Evolutionary conservation across 2,329 filamentous ascomycete species (phyloP).

Genomic region (Nemania sp.): DNA sequence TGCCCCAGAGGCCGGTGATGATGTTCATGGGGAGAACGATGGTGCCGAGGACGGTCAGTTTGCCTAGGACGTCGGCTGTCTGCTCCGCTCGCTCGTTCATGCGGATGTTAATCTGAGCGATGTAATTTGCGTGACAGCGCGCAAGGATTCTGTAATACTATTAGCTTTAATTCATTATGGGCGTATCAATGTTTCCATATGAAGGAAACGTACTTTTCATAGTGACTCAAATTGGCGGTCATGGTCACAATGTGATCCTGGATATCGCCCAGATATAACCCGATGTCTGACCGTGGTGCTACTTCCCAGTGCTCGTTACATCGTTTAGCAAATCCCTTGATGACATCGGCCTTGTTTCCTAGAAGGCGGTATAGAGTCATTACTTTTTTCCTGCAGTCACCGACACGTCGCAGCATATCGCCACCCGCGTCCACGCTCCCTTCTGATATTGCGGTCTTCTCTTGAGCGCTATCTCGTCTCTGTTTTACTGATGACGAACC

Average conservation of each 20-base stretch:
- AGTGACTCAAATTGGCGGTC: slow-evolving; percentile 95
- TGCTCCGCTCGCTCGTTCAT: slow-evolving; percentile 99
- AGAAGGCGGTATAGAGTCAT: slow-evolving; percentile 94
- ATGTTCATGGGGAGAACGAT: slow-evolving; percentile 99
- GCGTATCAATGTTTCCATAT: not conserved
- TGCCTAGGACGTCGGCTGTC: slow-evolving; percentile 93
- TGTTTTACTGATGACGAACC: slow-evolving; percentile 55
- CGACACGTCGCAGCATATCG: slow-evolving; percentile 92
- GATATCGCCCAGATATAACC: slow-evolving; percentile 97
- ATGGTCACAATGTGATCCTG: slow-evolving; percentile 99
- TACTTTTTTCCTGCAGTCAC: slow-evolving; percentile 95
- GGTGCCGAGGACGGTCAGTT: slow-evolving; percentile 93
- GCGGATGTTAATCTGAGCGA: slow-evolving; percentile 98
- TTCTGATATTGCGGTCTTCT: slow-evolving; percentile 61
- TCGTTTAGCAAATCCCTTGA: slow-evolving; percentile 97
- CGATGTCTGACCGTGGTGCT: slow-evolving; percentile 93
- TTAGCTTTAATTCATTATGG: slow-evolving; percentile 20
- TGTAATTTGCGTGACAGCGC: slow-evolving; percentile 93
- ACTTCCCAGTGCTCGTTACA: slow-evolving; percentile 99
- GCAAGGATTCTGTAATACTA: slow-evolving; percentile 77
- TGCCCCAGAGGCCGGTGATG: slow-evolving; percentile 97
- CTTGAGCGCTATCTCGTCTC: slow-evolving; percentile 54
- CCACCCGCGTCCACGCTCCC: slow-evolving; percentile 64
- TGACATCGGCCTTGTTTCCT: slow-evolving; percentile 98
- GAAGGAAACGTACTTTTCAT: slow-evolving; percentile 80